Evolutionary conservation across 495 filamentous ascomycete species (phyloP), one percentile per base, ranked within the genome.

Genomic region (Antarctomyces pellizariae): DNA sequence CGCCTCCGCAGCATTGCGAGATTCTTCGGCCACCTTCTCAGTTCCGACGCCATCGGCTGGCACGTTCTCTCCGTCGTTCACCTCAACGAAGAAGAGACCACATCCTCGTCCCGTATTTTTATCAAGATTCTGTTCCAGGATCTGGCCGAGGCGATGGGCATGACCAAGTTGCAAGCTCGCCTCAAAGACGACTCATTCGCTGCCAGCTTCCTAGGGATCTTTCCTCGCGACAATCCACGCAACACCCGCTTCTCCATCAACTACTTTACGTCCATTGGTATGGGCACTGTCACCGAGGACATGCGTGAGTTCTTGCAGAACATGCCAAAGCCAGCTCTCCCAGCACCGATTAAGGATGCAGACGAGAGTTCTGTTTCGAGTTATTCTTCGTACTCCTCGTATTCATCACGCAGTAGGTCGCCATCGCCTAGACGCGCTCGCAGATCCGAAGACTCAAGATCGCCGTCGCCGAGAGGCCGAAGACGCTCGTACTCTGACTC

Each of bases 211-310:
- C 62, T 73, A 16, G 84, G 89, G 26, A 52, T 99, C 5, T 99
- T 99, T 62, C 89, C 86, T 0, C 69, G 49, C 18, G 79, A 93
- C 41, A 77, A 84, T 41, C 67, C 78, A 5, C 67, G 74, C 31
- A 79, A 91, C 48, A 84, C 78, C 8, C 70, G 86, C 22, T 99
- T 99, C 57, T 77, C 84, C 11, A 89, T 95, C 66, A 99, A 99
- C 48, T 99, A 90, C 53, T 95, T 95, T 48, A 99, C 86, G 5
- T 79, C 76, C 37, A 84, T 99, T 45, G 79, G 80, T 32, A 82
- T 99, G 71, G 86, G 86, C 48, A 66, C 60, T 16, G 52, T 99
- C 36, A 99, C 86, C 7, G 89, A 95, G 36, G 75, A 80, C 36
- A 92, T 95, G 84, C 68, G 86, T 38, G 77, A 80, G 37, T 68